Evolutionary conservation across 139 green algal genomes (phyloP), one percentile per base, ranked within the genome.

Genomic region (Coelastrella sp.): DNA sequence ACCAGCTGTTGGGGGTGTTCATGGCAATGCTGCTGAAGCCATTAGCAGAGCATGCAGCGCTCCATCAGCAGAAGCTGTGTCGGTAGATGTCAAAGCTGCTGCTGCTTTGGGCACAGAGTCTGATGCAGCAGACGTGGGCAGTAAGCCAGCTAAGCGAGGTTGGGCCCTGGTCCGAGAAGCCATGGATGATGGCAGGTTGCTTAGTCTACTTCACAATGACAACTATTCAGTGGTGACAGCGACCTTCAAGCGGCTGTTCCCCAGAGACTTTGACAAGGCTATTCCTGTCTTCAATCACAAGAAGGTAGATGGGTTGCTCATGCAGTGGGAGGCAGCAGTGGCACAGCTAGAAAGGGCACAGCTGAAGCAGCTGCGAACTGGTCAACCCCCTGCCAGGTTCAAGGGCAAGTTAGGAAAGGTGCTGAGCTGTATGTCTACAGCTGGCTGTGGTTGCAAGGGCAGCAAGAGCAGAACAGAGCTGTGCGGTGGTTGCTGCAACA

Each of bases 261-360:
- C 84, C 0, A 27, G 87, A 1, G 91, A 94, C 59, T 94, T 92
- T 85, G 90, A 92, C 40, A 48, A 74, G 60, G 86, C 88, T 7
- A 79, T 93, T 19, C 90, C 91, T 25, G 78, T 93, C 35, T 83
- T 90, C 60, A 88, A 88, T 27, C 88, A 91, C 85, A 90, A 90
- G 66, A 77, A 80, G 69, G 91, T 96, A 66, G 89, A 92, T 68
- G 43, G 37, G 86, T 84, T 94, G 85, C 85, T 94, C 34, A 77
- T 87, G 27, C 48, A 86, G 68, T 86, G 80, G 80, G 80, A 86
- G 67, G 35, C 50, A 7, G 50, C 68, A 27, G 66, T 86, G 30
- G 80, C 67, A 27, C n/a, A 35, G 35, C 67, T 78, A 1, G 67
- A 85, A 32, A 43, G 63, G 3, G 79, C 79, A 19, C 17, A 66